Evolutionary conservation across 768 basidiomycete species (phyloP), one percentile per base, ranked within the genome.

Genomic region (Xerocomellus chrysenteron): DNA sequence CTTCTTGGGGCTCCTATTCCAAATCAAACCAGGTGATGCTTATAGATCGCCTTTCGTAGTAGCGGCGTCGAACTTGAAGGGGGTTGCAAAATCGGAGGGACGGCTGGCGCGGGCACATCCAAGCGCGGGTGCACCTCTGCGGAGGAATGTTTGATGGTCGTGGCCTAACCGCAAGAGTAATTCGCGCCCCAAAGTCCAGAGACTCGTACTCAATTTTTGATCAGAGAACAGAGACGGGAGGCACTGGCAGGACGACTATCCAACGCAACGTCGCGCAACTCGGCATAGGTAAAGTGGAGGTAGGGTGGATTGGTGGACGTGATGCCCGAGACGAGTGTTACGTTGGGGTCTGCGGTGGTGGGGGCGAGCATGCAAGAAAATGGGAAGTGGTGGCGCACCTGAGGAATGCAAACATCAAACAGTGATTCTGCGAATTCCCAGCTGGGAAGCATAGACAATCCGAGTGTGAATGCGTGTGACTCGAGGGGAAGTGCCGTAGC

Each of bases 131-230:
- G 68, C 64, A 7, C 90, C 91, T n/a, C 82, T 75, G 1, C 82
- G 77, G 3, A 87, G 71, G 47, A 92, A 74, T 0, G 76, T 73
- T 61, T 87, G 87, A 58, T 91, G 90, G 67, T 93, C 88, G 1
- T 74, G 66, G 10, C 87, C 90, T 1, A 92, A 75, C 7, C 80
- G 66, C 11, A 88, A 64, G 2, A 93, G 76, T 10, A 80, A 76
- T 52, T 85, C 82, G 5, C 88, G 78, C 9, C 75, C 75, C 33
- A 91, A 72, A 2, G 76, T 76, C 90, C 91, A 92, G 10, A 89
- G 70, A 50, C 74, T 82, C 0, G 84, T 85, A 8, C 73, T 76
- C 50, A 82, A 81, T 60, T 86, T 87, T 64, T 87, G 85, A 61
- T 91, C 88, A 1, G 78, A 78, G 62, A 90, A 91, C 1, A 91